These are phyloP conservation scores for Mycena leptocephala DNA, from an alignment of 768 basidiomycete species.

Conservation along the genomic window DNA sequence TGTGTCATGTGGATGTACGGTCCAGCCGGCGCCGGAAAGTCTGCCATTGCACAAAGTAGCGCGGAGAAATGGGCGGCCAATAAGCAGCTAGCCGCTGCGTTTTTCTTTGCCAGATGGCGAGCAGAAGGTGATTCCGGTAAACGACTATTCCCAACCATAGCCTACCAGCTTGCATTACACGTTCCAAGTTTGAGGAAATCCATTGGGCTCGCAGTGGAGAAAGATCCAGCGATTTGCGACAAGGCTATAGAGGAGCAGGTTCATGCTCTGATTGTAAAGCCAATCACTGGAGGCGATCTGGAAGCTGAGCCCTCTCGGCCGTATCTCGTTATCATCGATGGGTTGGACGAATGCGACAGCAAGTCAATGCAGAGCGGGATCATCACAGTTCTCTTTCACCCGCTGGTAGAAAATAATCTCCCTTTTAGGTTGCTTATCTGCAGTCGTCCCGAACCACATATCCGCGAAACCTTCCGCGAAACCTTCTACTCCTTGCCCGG, in stretches of 20 bases:
- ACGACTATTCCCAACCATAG: neutral
- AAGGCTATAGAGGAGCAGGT: neutral
- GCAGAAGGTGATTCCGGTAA: no score
- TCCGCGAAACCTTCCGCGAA: constrained; percentile 1
- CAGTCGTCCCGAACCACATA: constrained; percentile 2
- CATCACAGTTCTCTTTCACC: neutral
- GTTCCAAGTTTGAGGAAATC: neutral
- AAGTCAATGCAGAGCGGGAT: no score
- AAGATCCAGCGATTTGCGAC: neutral
- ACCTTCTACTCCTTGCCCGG: no score
- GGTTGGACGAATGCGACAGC: neutral
- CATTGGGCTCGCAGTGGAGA: no score
- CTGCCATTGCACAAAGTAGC: neutral
- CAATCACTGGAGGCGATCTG: neutral
- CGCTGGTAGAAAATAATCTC: neutral
- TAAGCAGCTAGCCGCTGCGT: neutral
- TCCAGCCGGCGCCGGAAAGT: constrained; percentile 9
- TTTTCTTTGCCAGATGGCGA: no score
- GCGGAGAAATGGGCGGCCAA: neutral
- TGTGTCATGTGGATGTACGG: no score
- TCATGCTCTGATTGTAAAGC: neutral
- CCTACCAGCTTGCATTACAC: neutral
- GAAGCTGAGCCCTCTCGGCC: neutral
- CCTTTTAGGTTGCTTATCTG: neutral
- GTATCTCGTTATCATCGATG: neutral